Conservation (phyloP, 495 filamentous ascomycete genomes). For the Trichocladium uniseriatum region DNA sequence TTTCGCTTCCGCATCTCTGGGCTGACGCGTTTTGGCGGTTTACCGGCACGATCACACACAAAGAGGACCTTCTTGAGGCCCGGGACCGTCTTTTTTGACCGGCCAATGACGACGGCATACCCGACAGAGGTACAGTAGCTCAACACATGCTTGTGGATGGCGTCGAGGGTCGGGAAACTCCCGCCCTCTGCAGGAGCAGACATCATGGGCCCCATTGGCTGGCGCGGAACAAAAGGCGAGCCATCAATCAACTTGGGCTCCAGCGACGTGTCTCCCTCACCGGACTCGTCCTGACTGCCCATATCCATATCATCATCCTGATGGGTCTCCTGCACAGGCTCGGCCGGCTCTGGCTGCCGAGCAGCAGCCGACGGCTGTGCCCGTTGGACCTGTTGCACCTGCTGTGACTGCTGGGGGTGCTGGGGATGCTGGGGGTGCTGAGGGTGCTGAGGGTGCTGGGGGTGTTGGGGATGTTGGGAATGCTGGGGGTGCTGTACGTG, state of each 20-base stretch:
- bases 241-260: constrained; percentile 37
- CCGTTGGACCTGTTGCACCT: constrained; percentile 30
- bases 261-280: constrained; percentile 31
- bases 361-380: constrained; percentile 29
- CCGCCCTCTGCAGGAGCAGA: constrained; percentile 47
- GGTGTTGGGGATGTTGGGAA: constrained; percentile 7
- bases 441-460: too few relatives aligned
- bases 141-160: constrained; percentile 44
- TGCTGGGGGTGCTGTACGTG: too few relatives aligned
- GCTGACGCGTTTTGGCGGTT: constrained; percentile 42
- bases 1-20: constrained; percentile 47
- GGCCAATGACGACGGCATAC: constrained; percentile 49
- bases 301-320: constrained; percentile 38
- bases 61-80: constrained; percentile 51
- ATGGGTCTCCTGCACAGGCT: constrained; percentile 25
- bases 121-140: constrained; percentile 47
- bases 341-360: constrained; percentile 29
- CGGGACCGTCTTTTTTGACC: constrained; percentile 48
- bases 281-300: constrained; percentile 30
- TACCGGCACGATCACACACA: constrained; percentile 48
- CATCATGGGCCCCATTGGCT: constrained; percentile 42
- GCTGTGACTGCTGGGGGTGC: constrained; percentile 25
- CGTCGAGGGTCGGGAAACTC: constrained; percentile 45
- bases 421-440: constrained; percentile 7
- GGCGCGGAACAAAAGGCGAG: constrained; percentile 34